phyloP scores from a whole-genome alignment of 2,329 filamentous ascomycete genomes.

The Bipolaris gigantea region DNA sequence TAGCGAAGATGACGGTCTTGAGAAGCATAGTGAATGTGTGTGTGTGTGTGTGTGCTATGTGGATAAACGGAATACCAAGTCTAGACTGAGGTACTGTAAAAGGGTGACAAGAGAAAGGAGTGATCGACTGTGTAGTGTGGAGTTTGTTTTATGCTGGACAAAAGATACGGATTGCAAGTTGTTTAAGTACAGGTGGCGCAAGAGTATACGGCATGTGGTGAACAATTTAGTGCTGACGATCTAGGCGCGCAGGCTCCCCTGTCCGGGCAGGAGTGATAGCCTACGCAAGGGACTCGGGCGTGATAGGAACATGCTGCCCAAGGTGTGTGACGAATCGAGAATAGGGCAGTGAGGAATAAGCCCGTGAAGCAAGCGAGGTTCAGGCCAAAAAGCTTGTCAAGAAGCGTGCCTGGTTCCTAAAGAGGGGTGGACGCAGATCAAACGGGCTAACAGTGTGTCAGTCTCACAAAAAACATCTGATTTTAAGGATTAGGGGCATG shows the following conservation, averaged over 20 bases:
- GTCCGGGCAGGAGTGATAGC: background rate
- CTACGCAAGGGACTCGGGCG: background rate
- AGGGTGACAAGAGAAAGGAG: background rate
- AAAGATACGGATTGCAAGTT: background rate
- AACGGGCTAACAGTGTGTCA: constrained; percentile 1
- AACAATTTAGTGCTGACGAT: constrained; percentile 3
- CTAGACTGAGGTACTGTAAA: background rate
- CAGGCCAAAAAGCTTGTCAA: background rate
- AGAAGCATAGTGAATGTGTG: constrained; percentile 34
- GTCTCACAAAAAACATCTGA: constrained; percentile 1
- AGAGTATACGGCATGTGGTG: background rate
- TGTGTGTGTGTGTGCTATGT: background rate
- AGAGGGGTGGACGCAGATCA: background rate
- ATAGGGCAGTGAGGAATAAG: constrained; percentile 9
- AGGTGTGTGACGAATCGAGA: constrained; percentile 13
- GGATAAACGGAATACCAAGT: too few species aligned
- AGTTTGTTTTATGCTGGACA: background rate
- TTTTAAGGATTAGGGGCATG: background rate
- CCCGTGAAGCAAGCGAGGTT: constrained; percentile 8
- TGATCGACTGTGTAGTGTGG: background rate
- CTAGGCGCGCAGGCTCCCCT: background rate
- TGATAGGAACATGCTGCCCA: constrained; percentile 17
- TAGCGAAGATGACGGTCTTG: constrained; percentile 35
- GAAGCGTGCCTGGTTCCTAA: background rate
- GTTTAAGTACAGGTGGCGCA: background rate